phyloP scores from a whole-genome alignment of 169 alveolate species.

The Toxoplasma gondii region DNA sequence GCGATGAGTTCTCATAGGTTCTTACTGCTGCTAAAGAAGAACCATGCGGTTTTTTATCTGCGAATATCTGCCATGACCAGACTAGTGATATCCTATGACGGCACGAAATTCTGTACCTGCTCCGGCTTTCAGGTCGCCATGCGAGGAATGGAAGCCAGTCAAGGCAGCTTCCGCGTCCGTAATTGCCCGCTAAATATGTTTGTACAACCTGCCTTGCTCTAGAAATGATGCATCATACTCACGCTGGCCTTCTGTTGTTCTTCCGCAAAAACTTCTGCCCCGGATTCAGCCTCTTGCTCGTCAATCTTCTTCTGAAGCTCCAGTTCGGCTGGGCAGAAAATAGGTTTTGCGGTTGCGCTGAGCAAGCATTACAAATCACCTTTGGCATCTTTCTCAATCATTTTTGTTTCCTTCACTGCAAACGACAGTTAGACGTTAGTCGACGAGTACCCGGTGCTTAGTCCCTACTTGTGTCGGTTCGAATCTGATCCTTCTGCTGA shows the following conservation, averaged over 20 bases:
- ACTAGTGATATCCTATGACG: too few relatives aligned
- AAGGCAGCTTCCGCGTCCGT: conserved; percentile 14
- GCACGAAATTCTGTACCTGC: neutral
- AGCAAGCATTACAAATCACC: neutral
- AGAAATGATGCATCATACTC: neutral
- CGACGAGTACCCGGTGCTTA: neutral
- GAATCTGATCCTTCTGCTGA: conserved; percentile 11
- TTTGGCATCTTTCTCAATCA: neutral
- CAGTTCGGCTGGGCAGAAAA: neutral
- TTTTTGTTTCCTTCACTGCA: conserved; percentile 20
- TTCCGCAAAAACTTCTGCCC: neutral
- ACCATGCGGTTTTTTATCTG: too few relatives aligned
- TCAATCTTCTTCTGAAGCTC: conserved; percentile 1
- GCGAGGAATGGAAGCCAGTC: neutral
- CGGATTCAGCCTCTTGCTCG: neutral
- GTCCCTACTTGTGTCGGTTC: neutral
- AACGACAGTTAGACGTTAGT: neutral
- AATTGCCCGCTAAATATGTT: neutral
- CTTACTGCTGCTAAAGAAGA: too few relatives aligned
- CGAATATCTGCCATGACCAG: too few relatives aligned
- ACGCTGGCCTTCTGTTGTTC: neutral
- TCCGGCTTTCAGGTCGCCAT: neutral
- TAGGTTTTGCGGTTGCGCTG: neutral
- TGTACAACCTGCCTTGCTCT: neutral
- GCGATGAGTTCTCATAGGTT: too few relatives aligned